phyloP scores from a whole-genome alignment of 2,329 filamentous ascomycete species.

The Leptographium galeiforme region DNA sequence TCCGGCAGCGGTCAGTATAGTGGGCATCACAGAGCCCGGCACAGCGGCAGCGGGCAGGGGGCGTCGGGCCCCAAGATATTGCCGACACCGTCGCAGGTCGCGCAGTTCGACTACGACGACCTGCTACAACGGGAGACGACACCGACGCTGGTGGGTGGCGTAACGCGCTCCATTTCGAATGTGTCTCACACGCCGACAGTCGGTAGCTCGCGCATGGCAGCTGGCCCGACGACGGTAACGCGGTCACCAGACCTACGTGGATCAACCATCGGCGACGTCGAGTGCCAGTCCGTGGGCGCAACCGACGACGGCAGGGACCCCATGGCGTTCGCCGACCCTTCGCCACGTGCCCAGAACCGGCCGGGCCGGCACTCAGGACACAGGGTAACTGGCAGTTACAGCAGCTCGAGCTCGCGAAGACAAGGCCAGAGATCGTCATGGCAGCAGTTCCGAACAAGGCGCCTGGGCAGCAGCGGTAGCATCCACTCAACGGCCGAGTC shows the following conservation, averaged over 20 bases:
- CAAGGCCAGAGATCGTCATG: constrained; percentile 10
- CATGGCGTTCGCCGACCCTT: constrained; percentile 17
- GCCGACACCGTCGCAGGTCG: constrained; percentile 28
- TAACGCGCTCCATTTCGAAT: constrained; percentile 11
- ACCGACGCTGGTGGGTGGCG: constrained; percentile 6
- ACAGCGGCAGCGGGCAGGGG: background rate
- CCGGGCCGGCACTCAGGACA: constrained; percentile 11
- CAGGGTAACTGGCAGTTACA: constrained; percentile 14
- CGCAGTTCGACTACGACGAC: constrained; percentile 26
- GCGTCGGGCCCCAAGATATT: constrained; percentile 13
- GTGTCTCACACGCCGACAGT: constrained; percentile 1
- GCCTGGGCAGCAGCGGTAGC: background rate
- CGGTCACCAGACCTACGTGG: background rate
- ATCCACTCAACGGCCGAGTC: background rate
- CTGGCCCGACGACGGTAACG: background rate
- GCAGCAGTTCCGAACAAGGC: background rate
- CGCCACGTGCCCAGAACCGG: constrained; percentile 8
- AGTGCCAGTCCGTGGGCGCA: background rate
- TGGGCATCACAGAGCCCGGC: background rate
- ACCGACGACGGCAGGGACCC: background rate
- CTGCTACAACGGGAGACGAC: constrained; percentile 19
- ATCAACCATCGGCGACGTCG: background rate
- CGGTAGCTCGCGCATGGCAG: background rate
- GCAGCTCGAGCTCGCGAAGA: constrained; percentile 23
- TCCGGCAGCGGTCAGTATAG: background rate